phyloP scores from a whole-genome alignment of 139 green algal genomes.

The Chlamydomonas urium region DNA sequence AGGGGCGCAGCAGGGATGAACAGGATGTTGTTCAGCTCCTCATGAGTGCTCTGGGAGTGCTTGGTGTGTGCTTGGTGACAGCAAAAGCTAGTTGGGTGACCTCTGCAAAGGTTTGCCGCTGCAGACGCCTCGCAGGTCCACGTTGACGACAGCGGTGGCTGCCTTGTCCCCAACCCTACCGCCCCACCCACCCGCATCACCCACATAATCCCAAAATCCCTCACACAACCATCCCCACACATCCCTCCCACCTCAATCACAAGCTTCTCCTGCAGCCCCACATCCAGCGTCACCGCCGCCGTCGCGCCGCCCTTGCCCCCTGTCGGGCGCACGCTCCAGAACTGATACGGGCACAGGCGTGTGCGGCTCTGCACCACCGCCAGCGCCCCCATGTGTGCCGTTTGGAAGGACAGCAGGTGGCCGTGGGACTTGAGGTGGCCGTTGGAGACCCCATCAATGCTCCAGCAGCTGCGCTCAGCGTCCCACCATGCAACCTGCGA shows the following conservation, averaged over 20 bases:
- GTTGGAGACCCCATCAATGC: slow-evolving; percentile 46
- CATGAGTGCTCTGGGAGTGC: too few relatives aligned
- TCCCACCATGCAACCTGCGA: slow-evolving; percentile 21
- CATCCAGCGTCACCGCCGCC: slow-evolving; percentile 29
- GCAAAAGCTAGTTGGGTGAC: too few relatives aligned
- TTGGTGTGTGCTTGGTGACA: too few relatives aligned
- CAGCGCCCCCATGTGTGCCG: slow-evolving; percentile 51
- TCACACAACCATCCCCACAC: slow-evolving; percentile 1
- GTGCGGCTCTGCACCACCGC: slow-evolving; percentile 54
- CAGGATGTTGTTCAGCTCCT: too few relatives aligned
- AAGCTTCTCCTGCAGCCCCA: not conserved
- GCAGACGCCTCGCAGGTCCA: too few relatives aligned
- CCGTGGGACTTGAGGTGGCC: slow-evolving; percentile 32
- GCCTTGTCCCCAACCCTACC: too few relatives aligned
- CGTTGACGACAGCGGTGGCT: too few relatives aligned
- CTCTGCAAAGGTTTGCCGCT: too few relatives aligned
- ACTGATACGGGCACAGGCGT: slow-evolving; percentile 49
- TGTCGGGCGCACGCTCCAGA: slow-evolving; percentile 59
- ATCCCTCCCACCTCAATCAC: too few relatives aligned
- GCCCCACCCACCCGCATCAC: not conserved
- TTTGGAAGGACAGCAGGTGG: slow-evolving; percentile 54
- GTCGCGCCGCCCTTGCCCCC: slow-evolving; percentile 37
- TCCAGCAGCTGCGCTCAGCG: slow-evolving; percentile 38
- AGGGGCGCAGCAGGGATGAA: too few relatives aligned
- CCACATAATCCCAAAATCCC: too few relatives aligned